Conservation (phyloP, 106 monocot species). For the Allium fistulosum region DNA sequence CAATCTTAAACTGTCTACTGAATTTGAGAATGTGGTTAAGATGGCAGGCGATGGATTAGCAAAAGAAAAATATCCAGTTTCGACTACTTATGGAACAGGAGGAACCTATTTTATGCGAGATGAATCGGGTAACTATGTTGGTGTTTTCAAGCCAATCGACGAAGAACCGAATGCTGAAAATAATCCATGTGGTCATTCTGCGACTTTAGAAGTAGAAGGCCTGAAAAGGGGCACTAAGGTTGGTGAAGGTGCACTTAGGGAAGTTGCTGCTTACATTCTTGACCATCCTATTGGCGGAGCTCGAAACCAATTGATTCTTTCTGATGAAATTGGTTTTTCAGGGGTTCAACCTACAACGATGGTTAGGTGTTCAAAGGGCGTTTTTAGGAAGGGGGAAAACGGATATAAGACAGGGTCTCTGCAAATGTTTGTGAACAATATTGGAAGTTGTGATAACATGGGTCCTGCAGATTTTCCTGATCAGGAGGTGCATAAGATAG, state of each 20-base stretch:
- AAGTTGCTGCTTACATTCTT: conserved; percentile 79
- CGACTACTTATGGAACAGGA: conserved; percentile 65
- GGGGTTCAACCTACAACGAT: conserved; percentile 67
- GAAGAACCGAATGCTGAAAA: conserved; percentile 84
- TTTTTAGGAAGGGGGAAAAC: conserved; percentile 5
- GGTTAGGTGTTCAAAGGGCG: conserved; percentile 39
- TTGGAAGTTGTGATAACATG: conserved; percentile 81
- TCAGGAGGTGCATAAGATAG: conserved; percentile 77
- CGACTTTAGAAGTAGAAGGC: conserved; percentile 69
- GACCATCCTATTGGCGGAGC: conserved; percentile 53
- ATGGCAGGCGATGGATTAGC: conserved; percentile 45
- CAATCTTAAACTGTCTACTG: too few relatives aligned
- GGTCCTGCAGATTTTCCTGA: conserved; percentile 67
- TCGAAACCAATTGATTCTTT: conserved; percentile 18
- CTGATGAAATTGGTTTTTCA: conserved; percentile 47
- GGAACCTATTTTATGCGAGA: conserved; percentile 85
- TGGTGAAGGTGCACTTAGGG: conserved; percentile 79
- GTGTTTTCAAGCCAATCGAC: conserved; percentile 77
- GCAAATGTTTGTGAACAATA: conserved; percentile 77
- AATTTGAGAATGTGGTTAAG: conserved; percentile 28
- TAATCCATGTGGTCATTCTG: conserved; percentile 72
- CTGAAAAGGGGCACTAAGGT: conserved; percentile 78
- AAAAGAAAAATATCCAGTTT: conserved; percentile 42
- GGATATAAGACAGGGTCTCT: conserved; percentile 65
- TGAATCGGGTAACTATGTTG: too few relatives aligned